A percentile compares a stretch with the other conserved stretches of the same genome.
These are phyloP conservation scores for Hansenula sp. DNA, from an alignment of 1,139 yeast species.

Conservation along the genomic window DNA sequence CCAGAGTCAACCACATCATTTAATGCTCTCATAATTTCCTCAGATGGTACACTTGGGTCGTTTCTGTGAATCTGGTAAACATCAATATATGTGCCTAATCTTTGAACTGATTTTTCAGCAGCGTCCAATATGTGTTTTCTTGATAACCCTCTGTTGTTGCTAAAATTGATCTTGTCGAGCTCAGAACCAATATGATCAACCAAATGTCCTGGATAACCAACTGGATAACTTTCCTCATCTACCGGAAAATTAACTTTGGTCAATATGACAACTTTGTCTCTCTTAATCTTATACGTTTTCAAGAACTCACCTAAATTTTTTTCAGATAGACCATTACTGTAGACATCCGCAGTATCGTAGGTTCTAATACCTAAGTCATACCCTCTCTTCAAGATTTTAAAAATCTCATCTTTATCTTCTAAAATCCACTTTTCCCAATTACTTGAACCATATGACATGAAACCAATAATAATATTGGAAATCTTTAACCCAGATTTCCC, in stretches of 20 bases:
- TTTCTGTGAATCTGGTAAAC: constrained; percentile 46
- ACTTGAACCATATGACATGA: constrained; percentile 48
- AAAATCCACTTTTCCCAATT: constrained; percentile 44
- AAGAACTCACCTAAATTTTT: constrained; percentile 35
- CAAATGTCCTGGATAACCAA: neutral
- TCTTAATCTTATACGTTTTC: constrained; percentile 34
- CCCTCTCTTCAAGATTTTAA: constrained; percentile 39
- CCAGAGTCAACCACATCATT: constrained; percentile 49
- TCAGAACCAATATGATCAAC: constrained; percentile 16
- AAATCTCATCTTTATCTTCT: constrained; percentile 34
- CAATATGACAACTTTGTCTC: constrained; percentile 43
- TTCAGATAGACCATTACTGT: constrained; percentile 40
- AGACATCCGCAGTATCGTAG: constrained; percentile 45
- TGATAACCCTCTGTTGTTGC: constrained; percentile 43
- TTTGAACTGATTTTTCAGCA: constrained; percentile 39
- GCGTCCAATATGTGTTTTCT: constrained; percentile 55
- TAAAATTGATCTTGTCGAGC: constrained; percentile 24
- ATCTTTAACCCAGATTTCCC: constrained; percentile 43
- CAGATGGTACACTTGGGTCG: constrained; percentile 39
- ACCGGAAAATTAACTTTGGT: constrained; percentile 34
- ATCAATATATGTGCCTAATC: constrained; percentile 50
- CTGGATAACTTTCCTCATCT: constrained; percentile 22
- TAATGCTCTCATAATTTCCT: constrained; percentile 52
- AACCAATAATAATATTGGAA: constrained; percentile 49
- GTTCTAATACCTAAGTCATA: constrained; percentile 48